Conservation (phyloP, 1,284 basidiomycete genomes). For the Moesziomyces antarcticus region DNA sequence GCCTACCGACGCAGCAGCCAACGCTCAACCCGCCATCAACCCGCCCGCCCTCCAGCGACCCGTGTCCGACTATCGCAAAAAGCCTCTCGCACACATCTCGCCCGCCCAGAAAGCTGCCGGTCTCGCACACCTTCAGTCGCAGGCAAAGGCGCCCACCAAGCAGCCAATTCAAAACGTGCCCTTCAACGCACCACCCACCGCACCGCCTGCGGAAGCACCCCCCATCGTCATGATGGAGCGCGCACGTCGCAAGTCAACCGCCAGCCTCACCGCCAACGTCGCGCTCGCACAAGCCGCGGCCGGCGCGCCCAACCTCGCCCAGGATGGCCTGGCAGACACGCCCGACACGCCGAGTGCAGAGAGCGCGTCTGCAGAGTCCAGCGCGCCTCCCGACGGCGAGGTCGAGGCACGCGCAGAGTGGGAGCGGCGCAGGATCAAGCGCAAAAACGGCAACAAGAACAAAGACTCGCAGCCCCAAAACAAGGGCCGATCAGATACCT, state of each 20-base stretch:
- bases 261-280: slow-evolving; percentile 38
- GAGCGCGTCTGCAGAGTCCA: slow-evolving; percentile 48
- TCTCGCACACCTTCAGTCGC: slow-evolving; percentile 38
- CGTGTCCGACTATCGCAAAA: slow-evolving; percentile 56
- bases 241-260: slow-evolving; percentile 41
- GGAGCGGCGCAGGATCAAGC: slow-evolving; percentile 60
- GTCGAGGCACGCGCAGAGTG: slow-evolving; percentile 64
- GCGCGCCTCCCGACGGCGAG: slow-evolving; percentile 64
- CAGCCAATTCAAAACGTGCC: slow-evolving; percentile 15
- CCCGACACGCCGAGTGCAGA: slow-evolving; percentile 37
- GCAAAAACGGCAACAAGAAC: slow-evolving; percentile 37
- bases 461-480: slow-evolving; percentile 11
- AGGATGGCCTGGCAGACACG: slow-evolving; percentile 11
- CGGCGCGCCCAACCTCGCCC: neutral
- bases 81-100: slow-evolving; percentile 49
- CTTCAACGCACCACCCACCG: slow-evolving; percentile 10
- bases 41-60: slow-evolving; percentile 41
- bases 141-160: slow-evolving; percentile 22
- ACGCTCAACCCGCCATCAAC: slow-evolving; percentile 15
- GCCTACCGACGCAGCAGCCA: slow-evolving; percentile 26
- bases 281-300: slow-evolving; percentile 34
- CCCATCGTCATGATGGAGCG: slow-evolving; percentile 35
- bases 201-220: slow-evolving; percentile 25
- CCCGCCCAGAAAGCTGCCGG: slow-evolving; percentile 47
- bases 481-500: slow-evolving; percentile 30